Percentiles rank a stretch among this genome's conserved stretches.
These are phyloP conservation scores for Pyrus hybrid DNA, from an alignment of 331 rosid species.

Conservation along the genomic window DNA sequence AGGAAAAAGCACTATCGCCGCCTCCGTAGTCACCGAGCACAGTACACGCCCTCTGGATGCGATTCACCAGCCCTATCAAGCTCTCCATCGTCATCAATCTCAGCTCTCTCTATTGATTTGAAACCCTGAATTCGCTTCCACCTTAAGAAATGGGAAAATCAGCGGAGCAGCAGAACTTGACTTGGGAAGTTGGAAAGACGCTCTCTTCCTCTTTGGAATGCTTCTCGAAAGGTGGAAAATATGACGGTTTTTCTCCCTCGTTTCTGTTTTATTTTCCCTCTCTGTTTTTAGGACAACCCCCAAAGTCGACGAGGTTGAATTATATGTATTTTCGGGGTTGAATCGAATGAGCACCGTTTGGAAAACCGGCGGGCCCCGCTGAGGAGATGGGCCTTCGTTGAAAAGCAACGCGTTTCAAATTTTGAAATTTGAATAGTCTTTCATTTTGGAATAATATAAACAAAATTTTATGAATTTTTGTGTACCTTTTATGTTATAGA, in stretches of 20 bases:
- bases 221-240: neutral
- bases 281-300: neutral
- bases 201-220: neutral
- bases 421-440: neutral
- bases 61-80: slow-evolving; percentile 80
- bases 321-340: neutral
- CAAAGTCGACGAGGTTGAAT: neutral
- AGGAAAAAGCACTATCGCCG: slow-evolving; percentile 44
- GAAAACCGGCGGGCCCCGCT: neutral
- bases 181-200: too few relatives aligned
- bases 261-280: neutral
- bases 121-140: slow-evolving; percentile 1
- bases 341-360: neutral
- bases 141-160: neutral
- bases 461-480: too few relatives aligned
- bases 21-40: slow-evolving; percentile 86
- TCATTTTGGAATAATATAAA: neutral
- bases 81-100: slow-evolving; percentile 80
- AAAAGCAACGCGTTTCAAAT: neutral
- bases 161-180: neutral
- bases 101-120: neutral
- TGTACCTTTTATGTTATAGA: too few relatives aligned
- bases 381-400: neutral
- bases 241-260: too few relatives aligned
- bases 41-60: slow-evolving; percentile 87